These are phyloP conservation scores for Zygoascus bituminiphila DNA, from an alignment of 805 yeast genomes.

Conservation along the genomic window DNA sequence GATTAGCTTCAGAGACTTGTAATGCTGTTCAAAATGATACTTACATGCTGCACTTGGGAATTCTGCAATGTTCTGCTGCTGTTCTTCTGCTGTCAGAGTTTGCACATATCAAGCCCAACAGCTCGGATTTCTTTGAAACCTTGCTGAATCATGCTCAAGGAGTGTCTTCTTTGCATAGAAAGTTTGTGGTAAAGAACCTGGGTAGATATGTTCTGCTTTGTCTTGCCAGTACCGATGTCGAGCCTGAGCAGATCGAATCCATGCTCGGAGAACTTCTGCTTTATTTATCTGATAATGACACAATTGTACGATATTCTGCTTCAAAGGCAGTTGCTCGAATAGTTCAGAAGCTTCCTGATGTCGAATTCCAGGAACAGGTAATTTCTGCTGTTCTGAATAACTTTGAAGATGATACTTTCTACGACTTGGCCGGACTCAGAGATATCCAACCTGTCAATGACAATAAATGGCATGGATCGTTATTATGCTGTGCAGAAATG, in stretches of 20 bases:
- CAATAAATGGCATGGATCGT: constrained; percentile 46
- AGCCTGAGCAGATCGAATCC: constrained; percentile 33
- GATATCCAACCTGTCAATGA: constrained; percentile 31
- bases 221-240: constrained; percentile 14
- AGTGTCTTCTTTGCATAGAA: constrained; percentile 8
- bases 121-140: neutral
- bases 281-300: constrained; percentile 41
- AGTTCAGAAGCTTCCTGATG: constrained; percentile 24
- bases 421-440: constrained; percentile 7
- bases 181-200: constrained; percentile 27
- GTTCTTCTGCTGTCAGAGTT: constrained; percentile 14
- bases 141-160: neutral
- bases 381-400: constrained; percentile 25
- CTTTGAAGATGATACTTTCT: constrained; percentile 17
- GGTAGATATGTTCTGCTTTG: constrained; percentile 34
- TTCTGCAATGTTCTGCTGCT: constrained; percentile 35
- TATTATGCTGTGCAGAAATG: constrained; percentile 50
- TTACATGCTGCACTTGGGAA: constrained; percentile 30
- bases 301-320: constrained; percentile 51
- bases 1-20: neutral
- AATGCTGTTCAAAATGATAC: neutral
- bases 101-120: neutral
- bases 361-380: constrained; percentile 26
- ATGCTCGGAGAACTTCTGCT: constrained; percentile 42
- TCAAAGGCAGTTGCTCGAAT: constrained; percentile 60